Base-by-base conservation (phyloP, 2,329 filamentous ascomycete genomes). In the Colletotrichum costaricense region DNA sequence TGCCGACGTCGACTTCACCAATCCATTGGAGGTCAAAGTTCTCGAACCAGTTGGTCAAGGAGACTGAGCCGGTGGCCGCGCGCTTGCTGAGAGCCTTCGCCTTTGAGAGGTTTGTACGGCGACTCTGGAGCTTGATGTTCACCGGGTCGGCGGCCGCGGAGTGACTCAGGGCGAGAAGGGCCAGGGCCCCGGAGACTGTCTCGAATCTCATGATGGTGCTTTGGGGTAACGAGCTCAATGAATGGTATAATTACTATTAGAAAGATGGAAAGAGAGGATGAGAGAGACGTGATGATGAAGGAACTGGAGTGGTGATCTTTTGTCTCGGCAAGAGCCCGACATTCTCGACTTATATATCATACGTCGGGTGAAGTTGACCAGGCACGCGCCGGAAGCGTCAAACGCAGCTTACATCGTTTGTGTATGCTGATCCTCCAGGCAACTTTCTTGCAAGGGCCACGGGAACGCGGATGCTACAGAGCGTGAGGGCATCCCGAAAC, bases 1-100 rank as follows among this genome's bases (percentile, higher is more conserved):
- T 65, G 26, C 63, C 63, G 28, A 65, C 63, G 7, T 35, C 46
- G n/a, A 65, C 49, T 1, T 54, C 33, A 11, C 63, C 63, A 30
- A 55, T 55, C 63, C 63, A 65, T 30, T 65, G 63, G 63, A 65
- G 63, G 28, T 65, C 63, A 22, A 55, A 65, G 46, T 65, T 65
- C 3, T 65, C 63, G 49, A 65, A 54, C 63, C 63, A 65, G 46
- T 63, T 63, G n/a, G 63, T 56, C 46, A 65, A 22, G 12, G 19
- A 33, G 49, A 65, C 46, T 12, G 60, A 35, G 30, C 63, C 52
- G 6, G 49, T n/a, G 1, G 49, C 55, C 8, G 63, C 54, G 5
- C 52, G 49, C 6, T 54, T 65, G 22, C 35, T 65, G 28, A 19
- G 22, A 56, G 54, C 55, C 49, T 26, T 55, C 3, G 52, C 11